phyloP scores from a whole-genome alignment of 1,139 yeast genomes.

The Debaryomycetaceae sp. region DNA sequence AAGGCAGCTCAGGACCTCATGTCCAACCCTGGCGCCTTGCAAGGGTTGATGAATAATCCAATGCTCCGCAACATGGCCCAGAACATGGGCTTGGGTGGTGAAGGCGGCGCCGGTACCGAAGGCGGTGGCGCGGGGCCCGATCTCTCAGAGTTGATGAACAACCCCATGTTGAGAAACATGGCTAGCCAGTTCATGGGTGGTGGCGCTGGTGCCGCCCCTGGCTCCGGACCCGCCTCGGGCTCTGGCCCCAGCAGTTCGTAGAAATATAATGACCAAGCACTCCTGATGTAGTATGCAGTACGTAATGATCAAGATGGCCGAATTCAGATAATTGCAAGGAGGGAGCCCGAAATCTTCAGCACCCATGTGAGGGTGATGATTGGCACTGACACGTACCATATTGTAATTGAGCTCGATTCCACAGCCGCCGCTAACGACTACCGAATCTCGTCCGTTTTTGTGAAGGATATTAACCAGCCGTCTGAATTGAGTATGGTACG shows the following conservation, averaged over 20 bases:
- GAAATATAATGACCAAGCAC: no score
- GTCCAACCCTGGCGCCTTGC: conserved; percentile 81
- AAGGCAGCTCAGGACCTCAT: conserved; percentile 92
- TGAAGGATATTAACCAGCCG: conserved; percentile 25
- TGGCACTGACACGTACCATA: conserved; percentile 42
- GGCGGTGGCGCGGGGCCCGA: conserved; percentile 27
- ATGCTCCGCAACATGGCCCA: conserved; percentile 74
- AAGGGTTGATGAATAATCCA: conserved; percentile 77
- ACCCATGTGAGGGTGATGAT: no score
- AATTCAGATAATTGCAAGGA: no score
- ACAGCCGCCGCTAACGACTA: conserved; percentile 19
- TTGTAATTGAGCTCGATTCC: conserved; percentile 25
- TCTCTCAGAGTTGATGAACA: conserved; percentile 68
- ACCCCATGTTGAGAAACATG: conserved; percentile 71
- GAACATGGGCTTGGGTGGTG: conserved; percentile 58
- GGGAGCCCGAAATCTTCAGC: no score
- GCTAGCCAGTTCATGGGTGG: conserved; percentile 58
- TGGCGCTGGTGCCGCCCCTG: conserved; percentile 10
- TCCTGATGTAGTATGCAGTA: no score
- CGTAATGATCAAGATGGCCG: no score
- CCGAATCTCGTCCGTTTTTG: conserved; percentile 27
- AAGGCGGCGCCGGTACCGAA: no score
- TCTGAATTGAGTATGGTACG: conserved; percentile 12
- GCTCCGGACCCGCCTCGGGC: conserved; percentile 7
- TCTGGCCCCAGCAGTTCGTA: no score